Conservation (phyloP, 2,329 filamentous ascomycete species). For the Sporothrix mexicana region DNA sequence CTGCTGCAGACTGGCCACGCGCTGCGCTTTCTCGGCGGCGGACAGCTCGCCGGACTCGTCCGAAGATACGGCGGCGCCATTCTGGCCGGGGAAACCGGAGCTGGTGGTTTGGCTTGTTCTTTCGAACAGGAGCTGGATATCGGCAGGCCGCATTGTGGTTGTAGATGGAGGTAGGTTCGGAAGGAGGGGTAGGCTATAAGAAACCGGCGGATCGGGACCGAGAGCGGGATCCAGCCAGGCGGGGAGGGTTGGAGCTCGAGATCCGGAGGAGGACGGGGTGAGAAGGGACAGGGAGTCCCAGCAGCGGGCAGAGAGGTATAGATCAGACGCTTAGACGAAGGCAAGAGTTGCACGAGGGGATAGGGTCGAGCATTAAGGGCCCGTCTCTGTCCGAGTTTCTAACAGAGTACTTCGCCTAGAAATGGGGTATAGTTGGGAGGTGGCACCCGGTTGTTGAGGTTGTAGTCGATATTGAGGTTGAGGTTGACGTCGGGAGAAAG, state of each 20-base stretch:
- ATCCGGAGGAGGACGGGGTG: background rate
- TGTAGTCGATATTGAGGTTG: background rate
- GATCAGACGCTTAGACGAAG: background rate
- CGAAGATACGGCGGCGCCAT: background rate
- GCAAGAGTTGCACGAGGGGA: background rate
- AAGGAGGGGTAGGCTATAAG: background rate
- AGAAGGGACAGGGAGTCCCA: background rate
- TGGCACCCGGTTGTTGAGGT: background rate
- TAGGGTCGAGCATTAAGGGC: background rate
- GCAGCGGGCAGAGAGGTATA: background rate
- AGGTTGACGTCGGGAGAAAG: no score
- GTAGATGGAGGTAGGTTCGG: background rate
- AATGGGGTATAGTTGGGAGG: background rate
- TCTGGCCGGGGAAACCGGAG: background rate
- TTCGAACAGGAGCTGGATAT: slow-evolving; percentile 35
- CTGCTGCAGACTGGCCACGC: slow-evolving; percentile 43
- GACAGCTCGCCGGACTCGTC: background rate
- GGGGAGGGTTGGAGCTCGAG: slow-evolving; percentile 5
- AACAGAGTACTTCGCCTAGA: background rate
- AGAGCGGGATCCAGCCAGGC: background rate
- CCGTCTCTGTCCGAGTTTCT: background rate
- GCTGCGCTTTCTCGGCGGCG: slow-evolving; percentile 35
- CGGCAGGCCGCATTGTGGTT: slow-evolving; percentile 31
- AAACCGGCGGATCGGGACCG: background rate
- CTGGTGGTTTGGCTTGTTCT: background rate